Evolutionary conservation across 805 yeast species (phyloP).

Genomic region (Saturnispora mendoncae): DNA sequence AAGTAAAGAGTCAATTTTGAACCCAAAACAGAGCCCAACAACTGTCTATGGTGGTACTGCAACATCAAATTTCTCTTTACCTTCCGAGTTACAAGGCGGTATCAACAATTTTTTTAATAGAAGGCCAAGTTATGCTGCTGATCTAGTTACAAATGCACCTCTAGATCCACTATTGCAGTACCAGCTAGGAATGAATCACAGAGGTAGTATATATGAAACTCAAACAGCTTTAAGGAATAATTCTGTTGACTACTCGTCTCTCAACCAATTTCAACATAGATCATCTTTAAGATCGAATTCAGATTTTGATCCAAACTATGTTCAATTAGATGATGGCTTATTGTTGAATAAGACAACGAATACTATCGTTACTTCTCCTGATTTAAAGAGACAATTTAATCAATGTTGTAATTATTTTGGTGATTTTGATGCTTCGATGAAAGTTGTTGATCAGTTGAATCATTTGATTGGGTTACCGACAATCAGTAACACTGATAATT

Average conservation of each 20-base stretch:
- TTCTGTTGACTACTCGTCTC: conserved; percentile 12
- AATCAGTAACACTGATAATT: background rate
- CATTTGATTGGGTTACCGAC: conserved; percentile 18
- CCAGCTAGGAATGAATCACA: conserved; percentile 15
- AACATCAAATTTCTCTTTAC: conserved; percentile 35
- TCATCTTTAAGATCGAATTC: conserved; percentile 6
- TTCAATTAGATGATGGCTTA: conserved; percentile 53
- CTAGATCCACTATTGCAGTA: conserved; percentile 18
- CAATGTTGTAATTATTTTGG: conserved; percentile 51
- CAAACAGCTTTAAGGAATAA: conserved; percentile 9
- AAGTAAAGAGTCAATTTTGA: conserved; percentile 22
- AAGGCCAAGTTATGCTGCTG: conserved; percentile 71
- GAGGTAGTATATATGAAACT: conserved; percentile 8
- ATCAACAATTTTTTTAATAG: conserved; percentile 53
- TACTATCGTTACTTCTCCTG: conserved; percentile 48
- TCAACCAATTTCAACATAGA: conserved; percentile 1
- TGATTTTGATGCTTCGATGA: conserved; percentile 30
- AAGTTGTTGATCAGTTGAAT: conserved; percentile 32
- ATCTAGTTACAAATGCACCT: conserved; percentile 23
- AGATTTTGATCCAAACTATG: conserved; percentile 15
- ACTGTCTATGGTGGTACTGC: conserved; percentile 7
- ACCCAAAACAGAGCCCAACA: conserved; percentile 8
- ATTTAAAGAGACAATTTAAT: conserved; percentile 40
- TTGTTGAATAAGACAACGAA: conserved; percentile 42
- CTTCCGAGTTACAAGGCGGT: conserved; percentile 57